These are phyloP conservation scores for Dendrobium nobile DNA, from an alignment of 106 monocot genomes.

Conservation along the genomic window DNA sequence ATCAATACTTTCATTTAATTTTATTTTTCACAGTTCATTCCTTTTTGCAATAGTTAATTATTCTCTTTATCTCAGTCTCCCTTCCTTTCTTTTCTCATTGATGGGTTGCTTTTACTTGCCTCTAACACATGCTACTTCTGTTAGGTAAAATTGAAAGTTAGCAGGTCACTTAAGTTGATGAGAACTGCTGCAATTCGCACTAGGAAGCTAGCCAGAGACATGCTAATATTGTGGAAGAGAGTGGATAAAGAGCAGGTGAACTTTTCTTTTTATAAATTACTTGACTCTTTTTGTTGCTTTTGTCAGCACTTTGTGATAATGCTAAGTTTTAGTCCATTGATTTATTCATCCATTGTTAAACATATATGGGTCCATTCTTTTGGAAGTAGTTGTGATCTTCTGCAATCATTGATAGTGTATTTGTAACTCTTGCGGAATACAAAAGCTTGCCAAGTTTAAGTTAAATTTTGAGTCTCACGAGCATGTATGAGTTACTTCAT, in stretches of 20 bases:
- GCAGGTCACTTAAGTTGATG: constrained; percentile 82
- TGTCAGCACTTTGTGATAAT: neutral
- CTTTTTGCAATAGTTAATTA: neutral
- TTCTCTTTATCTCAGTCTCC: neutral
- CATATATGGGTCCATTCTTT: neutral
- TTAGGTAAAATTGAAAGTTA: constrained; percentile 88
- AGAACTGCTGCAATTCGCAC: constrained; percentile 74
- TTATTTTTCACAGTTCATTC: neutral
- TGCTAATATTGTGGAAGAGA: constrained; percentile 85
- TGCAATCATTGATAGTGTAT: neutral
- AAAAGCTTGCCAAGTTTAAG: neutral
- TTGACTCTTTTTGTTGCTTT: neutral
- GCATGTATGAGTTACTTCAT: neutral
- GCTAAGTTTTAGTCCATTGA: neutral
- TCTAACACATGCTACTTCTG: constrained; percentile 6
- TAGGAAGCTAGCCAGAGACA: constrained; percentile 75
- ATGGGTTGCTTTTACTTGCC: neutral
- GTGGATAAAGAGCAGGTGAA: constrained; percentile 91
- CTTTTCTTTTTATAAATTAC: neutral
- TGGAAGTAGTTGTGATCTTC: neutral
- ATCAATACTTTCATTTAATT: constrained; percentile 8
- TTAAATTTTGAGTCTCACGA: neutral
- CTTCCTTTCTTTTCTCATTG: neutral
- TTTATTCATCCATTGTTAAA: constrained; percentile 3
- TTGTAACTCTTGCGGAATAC: neutral